Percentiles rank a stretch among this genome's conserved stretches.
These are phyloP conservation scores for Leccinellum albellum DNA, from an alignment of 768 basidiomycete genomes.

Conservation along the genomic window DNA sequence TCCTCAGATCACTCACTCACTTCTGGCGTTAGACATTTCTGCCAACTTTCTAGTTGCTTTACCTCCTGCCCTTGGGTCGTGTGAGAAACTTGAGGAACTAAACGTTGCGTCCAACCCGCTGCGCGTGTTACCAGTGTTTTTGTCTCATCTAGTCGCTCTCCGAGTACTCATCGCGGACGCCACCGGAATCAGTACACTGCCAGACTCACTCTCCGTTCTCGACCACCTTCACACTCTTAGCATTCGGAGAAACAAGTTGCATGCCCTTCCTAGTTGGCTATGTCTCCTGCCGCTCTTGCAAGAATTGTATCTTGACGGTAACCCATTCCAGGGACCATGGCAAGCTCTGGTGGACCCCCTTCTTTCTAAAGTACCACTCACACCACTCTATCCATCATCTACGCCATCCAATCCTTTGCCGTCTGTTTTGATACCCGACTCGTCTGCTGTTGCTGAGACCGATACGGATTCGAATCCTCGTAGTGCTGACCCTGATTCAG, in stretches of 20 bases:
- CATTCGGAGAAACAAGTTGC: conserved; percentile 82
- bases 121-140: conserved; percentile 85
- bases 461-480: conserved; percentile 53
- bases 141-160: conserved; percentile 70
- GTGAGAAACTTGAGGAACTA: conserved; percentile 83
- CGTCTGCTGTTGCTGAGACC: conserved; percentile 45
- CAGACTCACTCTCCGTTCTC: conserved; percentile 68
- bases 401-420: conserved; percentile 55
- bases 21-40: conserved; percentile 92
- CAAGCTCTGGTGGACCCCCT: conserved; percentile 84
- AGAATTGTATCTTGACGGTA: conserved; percentile 87
- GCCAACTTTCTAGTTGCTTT: conserved; percentile 81
- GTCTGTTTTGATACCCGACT: conserved; percentile 45
- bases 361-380: conserved; percentile 56
- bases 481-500: conserved; percentile 34
- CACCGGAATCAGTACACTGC: conserved; percentile 76
- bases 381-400: conserved; percentile 62
- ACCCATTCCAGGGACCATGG: conserved; percentile 95
- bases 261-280: conserved; percentile 91
- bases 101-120: conserved; percentile 91
- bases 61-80: conserved; percentile 78
- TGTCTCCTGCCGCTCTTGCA: conserved; percentile 83
- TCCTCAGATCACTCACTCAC: conserved; percentile 68
- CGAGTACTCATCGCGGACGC: conserved; percentile 91
- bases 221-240: conserved; percentile 86